phyloP scores from a whole-genome alignment of 441 rosid species.

The Arabidopsis lyrata region DNA sequence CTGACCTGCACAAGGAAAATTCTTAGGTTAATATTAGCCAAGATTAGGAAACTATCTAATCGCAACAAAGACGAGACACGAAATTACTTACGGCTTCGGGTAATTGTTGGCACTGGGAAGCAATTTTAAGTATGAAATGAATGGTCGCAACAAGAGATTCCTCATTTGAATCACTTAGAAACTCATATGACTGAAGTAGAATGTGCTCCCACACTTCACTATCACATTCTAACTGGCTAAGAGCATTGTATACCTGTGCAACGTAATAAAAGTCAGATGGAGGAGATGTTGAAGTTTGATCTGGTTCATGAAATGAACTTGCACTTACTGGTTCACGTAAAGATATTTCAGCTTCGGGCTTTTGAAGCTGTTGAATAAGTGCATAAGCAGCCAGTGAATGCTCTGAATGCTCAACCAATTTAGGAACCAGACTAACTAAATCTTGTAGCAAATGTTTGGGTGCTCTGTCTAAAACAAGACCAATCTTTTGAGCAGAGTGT shows the following conservation, averaged over 20 bases:
- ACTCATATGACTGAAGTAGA: constrained; percentile 74
- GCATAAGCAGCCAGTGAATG: constrained; percentile 89
- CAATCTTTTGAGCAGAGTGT: constrained; percentile 88
- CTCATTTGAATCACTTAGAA: constrained; percentile 73
- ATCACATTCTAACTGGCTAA: constrained; percentile 87
- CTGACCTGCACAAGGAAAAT: constrained; percentile 67
- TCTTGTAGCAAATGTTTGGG: constrained; percentile 91
- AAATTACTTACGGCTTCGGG: constrained; percentile 84
- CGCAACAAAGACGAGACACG: constrained; percentile 6
- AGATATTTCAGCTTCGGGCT: constrained; percentile 87
- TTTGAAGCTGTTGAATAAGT: constrained; percentile 85
- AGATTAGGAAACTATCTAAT: constrained; percentile 22
- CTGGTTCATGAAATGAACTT: constrained; percentile 20
- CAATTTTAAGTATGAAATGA: constrained; percentile 87
- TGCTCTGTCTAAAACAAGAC: constrained; percentile 92
- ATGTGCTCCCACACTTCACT: constrained; percentile 86
- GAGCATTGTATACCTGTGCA: constrained; percentile 83
- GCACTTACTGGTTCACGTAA: constrained; percentile 79
- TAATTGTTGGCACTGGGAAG: constrained; percentile 88
- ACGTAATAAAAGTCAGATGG: constrained; percentile 32
- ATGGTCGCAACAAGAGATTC: constrained; percentile 84
- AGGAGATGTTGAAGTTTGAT: constrained; percentile 2
- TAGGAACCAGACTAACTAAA: constrained; percentile 91
- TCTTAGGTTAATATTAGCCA: constrained; percentile 15
- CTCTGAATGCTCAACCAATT: constrained; percentile 95